phyloP scores from a whole-genome alignment of 1,284 basidiomycete species.

The Ustilago loliicola region DNA sequence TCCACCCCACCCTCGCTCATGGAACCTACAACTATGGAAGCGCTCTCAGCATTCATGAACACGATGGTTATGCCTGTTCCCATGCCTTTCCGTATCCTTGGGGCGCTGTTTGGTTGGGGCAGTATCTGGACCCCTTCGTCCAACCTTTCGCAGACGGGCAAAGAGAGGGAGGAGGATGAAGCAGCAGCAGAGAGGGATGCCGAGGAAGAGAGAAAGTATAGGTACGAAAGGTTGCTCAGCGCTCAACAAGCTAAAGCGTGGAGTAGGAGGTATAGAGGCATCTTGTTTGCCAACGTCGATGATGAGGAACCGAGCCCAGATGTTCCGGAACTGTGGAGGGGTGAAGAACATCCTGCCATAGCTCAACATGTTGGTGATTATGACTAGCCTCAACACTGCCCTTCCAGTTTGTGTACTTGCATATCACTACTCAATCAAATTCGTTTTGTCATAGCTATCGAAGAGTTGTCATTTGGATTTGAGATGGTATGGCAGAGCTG shows the following conservation, averaged over 20 bases:
- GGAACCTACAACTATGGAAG: constrained; percentile 53
- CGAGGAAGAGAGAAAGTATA: constrained; percentile 38
- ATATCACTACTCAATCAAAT: neutral
- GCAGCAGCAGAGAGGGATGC: constrained; percentile 17
- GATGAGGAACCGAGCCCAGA: constrained; percentile 46
- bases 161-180: constrained; percentile 3
- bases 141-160: neutral
- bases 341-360: constrained; percentile 52
- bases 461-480: too few species aligned
- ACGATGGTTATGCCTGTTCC: constrained; percentile 56
- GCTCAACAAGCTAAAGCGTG: constrained; percentile 56
- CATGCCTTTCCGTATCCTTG: constrained; percentile 46
- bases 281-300: constrained; percentile 52
- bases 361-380: constrained; percentile 23
- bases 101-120: constrained; percentile 47
- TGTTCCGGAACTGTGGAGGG: constrained; percentile 47
- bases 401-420: neutral
- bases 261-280: constrained; percentile 45
- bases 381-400: neutral
- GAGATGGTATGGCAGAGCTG: neutral
- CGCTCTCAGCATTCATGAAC: constrained; percentile 47
- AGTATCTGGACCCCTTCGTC: constrained; percentile 26
- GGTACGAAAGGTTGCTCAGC: constrained; percentile 48
- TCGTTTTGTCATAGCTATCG: too few species aligned
- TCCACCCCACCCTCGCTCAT: constrained; percentile 27